Percentiles rank a stretch among this genome's conserved stretches.
phyloP scores from a whole-genome alignment of 202 grass and related monocot genomes.

The Panicum hallii region DNA sequence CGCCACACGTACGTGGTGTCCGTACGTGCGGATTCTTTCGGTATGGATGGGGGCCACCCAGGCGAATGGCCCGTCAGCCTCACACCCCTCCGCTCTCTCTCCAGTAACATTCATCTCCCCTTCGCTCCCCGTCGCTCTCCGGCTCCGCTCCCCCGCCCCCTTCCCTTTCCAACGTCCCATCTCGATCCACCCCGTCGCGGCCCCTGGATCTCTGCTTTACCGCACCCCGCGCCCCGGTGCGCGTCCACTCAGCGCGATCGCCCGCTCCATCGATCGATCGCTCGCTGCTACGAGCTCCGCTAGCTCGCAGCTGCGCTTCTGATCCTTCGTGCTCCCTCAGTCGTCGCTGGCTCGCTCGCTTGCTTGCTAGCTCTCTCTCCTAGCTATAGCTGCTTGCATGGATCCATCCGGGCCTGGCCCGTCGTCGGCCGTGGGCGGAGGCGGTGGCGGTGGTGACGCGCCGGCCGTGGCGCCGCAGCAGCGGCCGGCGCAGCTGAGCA shows the following conservation, averaged over 20 bases:
- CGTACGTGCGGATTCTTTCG: not conserved
- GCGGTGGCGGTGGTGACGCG: not conserved
- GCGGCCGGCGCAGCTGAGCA: constrained; percentile 58
- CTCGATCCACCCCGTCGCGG: constrained; percentile 46
- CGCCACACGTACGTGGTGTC: constrained; percentile 23
- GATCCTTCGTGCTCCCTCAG: not conserved
- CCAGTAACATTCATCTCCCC: constrained; percentile 46
- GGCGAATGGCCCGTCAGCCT: constrained; percentile 51
- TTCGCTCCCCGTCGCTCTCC: constrained; percentile 55
- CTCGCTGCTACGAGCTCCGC: not conserved
- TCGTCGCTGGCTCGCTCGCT: not conserved
- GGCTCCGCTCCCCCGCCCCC: constrained; percentile 40
- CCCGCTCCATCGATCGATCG: not conserved
- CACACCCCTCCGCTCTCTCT: constrained; percentile 30
- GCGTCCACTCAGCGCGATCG: constrained; percentile 46
- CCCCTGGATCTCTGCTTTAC: constrained; percentile 49
- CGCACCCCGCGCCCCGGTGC: constrained; percentile 36
- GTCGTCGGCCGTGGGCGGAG: constrained; percentile 5
- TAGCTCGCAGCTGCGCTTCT: not conserved
- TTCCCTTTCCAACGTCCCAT: constrained; percentile 53
- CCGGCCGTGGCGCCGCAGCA: constrained; percentile 9
- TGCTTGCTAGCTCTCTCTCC: not conserved
- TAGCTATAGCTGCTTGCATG: constrained; percentile 41
- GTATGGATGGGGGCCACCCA: constrained; percentile 48
- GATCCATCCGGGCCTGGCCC: constrained; percentile 50